phyloP scores from a whole-genome alignment of 768 basidiomycete genomes.

The Naematelia encephala region DNA sequence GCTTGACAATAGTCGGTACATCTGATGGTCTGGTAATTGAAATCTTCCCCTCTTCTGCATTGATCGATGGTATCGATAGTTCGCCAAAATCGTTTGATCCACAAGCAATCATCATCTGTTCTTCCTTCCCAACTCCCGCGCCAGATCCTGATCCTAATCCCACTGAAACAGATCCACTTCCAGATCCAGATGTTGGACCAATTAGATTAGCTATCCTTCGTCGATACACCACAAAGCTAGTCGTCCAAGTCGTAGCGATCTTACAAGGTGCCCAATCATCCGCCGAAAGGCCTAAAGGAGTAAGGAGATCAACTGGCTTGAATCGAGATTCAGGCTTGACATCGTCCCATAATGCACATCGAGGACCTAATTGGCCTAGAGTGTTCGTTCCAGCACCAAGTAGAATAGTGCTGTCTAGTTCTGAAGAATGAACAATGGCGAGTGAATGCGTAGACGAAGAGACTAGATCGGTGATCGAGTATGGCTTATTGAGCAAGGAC shows the following conservation, averaged over 20 bases:
- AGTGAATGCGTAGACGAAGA: constrained; percentile 80
- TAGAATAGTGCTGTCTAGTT: constrained; percentile 52
- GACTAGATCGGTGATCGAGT: constrained; percentile 57
- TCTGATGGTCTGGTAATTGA: constrained; percentile 13
- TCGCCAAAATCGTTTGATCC: constrained; percentile 83
- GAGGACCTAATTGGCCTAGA: constrained; percentile 66
- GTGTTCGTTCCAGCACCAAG: constrained; percentile 75
- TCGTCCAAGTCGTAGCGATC: constrained; percentile 77
- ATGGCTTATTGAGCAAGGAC: background rate
- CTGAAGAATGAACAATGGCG: too few species aligned
- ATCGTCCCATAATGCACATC: constrained; percentile 51
- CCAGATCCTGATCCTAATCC: background rate
- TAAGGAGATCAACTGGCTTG: constrained; percentile 44
- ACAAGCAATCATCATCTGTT: constrained; percentile 62
- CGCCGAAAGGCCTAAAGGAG: constrained; percentile 1
- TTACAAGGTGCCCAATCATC: constrained; percentile 55
- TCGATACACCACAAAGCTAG: constrained; percentile 68
- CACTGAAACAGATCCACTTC: background rate
- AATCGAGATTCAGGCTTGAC: constrained; percentile 51
- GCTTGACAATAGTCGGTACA: constrained; percentile 28
- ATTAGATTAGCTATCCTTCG: constrained; percentile 11
- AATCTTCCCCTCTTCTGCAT: constrained; percentile 4
- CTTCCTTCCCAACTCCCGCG: constrained; percentile 51
- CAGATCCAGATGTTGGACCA: too few species aligned
- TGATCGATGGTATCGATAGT: constrained; percentile 56